Conservation (phyloP, 257 asterid genomes). For the Catharanthus roseus region DNA sequence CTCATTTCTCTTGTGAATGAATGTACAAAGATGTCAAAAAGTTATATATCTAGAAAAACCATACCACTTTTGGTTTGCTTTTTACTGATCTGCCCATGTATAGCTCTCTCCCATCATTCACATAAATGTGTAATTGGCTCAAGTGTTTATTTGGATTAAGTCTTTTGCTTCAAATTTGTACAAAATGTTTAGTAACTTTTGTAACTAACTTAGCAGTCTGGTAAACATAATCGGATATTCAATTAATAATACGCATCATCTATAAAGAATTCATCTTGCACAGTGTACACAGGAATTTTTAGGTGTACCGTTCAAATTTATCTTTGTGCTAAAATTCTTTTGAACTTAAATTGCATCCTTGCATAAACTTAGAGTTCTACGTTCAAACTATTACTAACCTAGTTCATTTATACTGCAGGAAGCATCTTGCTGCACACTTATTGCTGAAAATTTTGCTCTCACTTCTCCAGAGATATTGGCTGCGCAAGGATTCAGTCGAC, state of each 20-base stretch:
- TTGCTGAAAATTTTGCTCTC: conserved; percentile 56
- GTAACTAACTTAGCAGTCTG: neutral
- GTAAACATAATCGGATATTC: neutral
- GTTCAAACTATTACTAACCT: neutral
- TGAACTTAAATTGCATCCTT: neutral
- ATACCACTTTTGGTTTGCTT: neutral
- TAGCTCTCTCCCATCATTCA: neutral
- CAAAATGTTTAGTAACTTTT: neutral
- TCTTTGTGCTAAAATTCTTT: neutral
- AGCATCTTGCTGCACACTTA: conserved; percentile 60
- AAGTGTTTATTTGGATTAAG: neutral
- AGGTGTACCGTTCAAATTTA: neutral
- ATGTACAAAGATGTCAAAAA: neutral
- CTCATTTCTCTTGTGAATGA: neutral
- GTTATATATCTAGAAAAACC: neutral
- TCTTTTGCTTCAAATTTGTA: neutral
- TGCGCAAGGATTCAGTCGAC: conserved; percentile 73
- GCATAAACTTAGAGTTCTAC: neutral
- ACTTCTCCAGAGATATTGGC: conserved; percentile 64
- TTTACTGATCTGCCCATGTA: neutral
- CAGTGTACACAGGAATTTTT: neutral
- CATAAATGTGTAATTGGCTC: neutral
- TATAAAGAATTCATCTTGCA: neutral
- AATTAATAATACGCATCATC: neutral
- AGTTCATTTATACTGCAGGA: conserved; percentile 41